Base-by-base conservation (phyloP, 768 basidiomycete species). In the Leucocoprinus sp. region DNA sequence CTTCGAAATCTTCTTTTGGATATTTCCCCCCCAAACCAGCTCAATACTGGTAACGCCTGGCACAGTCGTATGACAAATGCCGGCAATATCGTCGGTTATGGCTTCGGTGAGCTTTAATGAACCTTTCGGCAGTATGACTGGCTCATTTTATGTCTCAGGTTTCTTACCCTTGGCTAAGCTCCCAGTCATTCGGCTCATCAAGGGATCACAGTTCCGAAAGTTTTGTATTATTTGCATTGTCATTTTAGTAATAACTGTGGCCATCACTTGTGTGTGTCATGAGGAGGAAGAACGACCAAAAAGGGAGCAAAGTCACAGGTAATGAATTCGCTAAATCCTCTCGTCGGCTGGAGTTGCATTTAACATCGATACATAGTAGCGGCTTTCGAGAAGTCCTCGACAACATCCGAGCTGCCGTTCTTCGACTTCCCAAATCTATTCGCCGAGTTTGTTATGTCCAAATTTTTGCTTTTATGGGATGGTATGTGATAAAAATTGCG, bases 11-110 rank as follows among this genome's bases (percentile, higher is more conserved):
- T 99, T n/a, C 72, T 97, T 9, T 73, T 99, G 48, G 96, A 99
- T 59, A 67, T 95, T 41, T 79, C 90, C 0, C 93, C 96, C 5
- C 77, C 88, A 11, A 77, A 82, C 50, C 95, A 97, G 61, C 76
- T 97, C 9, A 92, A 84, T 45, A 75, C 81, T n/a, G 92, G 85
- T 3, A 99, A 98, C 65, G 96, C 96, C 26, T 99, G 95, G 93
- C 93, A 97, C 51, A 87, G 93, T 37, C 74, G 91, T 50, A 96
- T 97, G 87, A 84, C 81, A 35, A 92, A 98, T 59, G 81, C 92
- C n/a, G 96, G 93, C 17, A 98, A 96, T 59, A 95, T 98, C 39
- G 61, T 97, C 52, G 96, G 96, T 7, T 97, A 82, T 65, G 88
- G 88, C 1, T 85, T 95, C 58, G 93, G 90, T 86, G 57, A 48